Evolutionary conservation across 2,329 filamentous ascomycete genomes (phyloP), one percentile per base, ranked within the genome.

Genomic region (Fusarium nygamai): DNA sequence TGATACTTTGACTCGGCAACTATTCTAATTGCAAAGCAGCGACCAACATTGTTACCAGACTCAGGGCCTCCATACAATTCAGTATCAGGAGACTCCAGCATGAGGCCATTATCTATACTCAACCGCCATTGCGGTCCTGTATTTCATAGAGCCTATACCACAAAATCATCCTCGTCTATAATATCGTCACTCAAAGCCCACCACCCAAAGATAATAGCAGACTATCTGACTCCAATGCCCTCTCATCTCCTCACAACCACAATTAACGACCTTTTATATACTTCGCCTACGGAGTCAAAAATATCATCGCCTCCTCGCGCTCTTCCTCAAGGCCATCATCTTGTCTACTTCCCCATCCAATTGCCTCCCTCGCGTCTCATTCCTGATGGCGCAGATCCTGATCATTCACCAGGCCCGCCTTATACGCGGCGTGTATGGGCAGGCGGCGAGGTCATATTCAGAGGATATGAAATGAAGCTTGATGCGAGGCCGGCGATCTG

Each of bases 381-480:
- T 24, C 86, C 90, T 3, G 96, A 99, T 84, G 96, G 96, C 65
- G 97, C 95, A 2, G 96, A 98, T 81, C 86, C 89, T 9, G 86
- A 92, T 61, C 94, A 98, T 80, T 91, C 87, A 31, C 96, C 96
- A 1, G 94, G 92, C 4, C 80, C 81, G 8, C 91, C 91, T 3
- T 98, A 93, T 80, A 87, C 87, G 58, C 89, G 93, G 29, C 91
- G 96, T 24, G 90, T 99, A 85, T 99, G 96, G 96, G 94, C 94
- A 20, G 95, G 95, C 38, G 96, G 96, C 1, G 87, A 88, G 46
- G 83, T 98, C 14, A 80, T 80, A 3, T 93, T 93, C 75, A 81
- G 83, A n/a, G 38, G 46, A 27, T 66, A 65, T 4, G 66, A 24
- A 6, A 58, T 89, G 67, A 48, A 66, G 11, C 73, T 89, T 8